Conservation (phyloP, 176 grass and related monocot species). For the Cenchrus fungigraminus region DNA sequence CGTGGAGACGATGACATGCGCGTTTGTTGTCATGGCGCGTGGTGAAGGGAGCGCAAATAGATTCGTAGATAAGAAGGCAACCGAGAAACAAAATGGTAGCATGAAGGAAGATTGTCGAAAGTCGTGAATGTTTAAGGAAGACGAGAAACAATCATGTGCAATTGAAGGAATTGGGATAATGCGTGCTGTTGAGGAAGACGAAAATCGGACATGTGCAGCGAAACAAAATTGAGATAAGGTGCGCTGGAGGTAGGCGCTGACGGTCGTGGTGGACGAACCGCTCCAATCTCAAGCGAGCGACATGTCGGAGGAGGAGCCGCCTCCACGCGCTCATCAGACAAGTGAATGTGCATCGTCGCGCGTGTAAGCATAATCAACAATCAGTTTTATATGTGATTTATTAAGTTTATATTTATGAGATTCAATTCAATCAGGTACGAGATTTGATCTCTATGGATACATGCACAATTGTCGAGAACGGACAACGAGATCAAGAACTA, state of each 20-base stretch:
- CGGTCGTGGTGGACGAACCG: slow-evolving; percentile 78
- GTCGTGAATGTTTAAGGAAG: no score
- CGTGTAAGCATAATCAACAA: slow-evolving; percentile 38
- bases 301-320: slow-evolving; percentile 45
- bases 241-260: slow-evolving; percentile 71
- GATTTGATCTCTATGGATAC: not conserved
- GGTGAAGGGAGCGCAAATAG: no score
- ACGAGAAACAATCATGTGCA: no score
- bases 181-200: slow-evolving; percentile 32
- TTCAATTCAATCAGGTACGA: not conserved
- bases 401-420: not conserved
- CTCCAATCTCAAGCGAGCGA: slow-evolving; percentile 62
- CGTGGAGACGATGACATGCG: no score
- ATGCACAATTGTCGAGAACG: slow-evolving; percentile 23
- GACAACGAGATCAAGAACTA: slow-evolving; percentile 49
- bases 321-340: not conserved
- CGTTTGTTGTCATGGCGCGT: no score
- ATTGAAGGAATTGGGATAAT: no score
- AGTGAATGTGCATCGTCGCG: slow-evolving; percentile 44
- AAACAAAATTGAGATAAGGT: slow-evolving; percentile 66
- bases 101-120: no score
- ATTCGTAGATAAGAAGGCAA: no score
- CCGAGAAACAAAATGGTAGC: no score
- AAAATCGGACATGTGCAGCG: slow-evolving; percentile 50
- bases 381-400: not conserved